Conservation (phyloP, 768 basidiomycete species). For the Boletus edulis region DNA sequence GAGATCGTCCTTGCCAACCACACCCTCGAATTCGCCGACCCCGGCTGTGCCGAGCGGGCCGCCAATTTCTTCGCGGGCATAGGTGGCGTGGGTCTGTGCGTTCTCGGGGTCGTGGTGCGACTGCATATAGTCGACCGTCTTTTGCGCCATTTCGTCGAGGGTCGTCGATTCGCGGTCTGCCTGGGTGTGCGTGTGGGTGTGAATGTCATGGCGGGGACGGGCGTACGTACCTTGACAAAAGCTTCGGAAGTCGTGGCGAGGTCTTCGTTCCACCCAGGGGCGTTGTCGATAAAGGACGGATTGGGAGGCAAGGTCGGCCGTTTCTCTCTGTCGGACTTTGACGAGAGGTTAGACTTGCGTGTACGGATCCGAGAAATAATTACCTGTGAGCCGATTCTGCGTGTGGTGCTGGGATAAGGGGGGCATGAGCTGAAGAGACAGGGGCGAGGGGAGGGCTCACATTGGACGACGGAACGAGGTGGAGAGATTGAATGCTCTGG, state of each 20-base stretch:
- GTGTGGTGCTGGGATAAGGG: conserved; percentile 44
- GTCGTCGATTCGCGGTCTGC: conserved; percentile 23
- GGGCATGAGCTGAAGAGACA: conserved; percentile 3
- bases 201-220: background rate
- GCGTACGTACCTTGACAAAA: conserved; percentile 48
- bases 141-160: conserved; percentile 19
- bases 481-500: background rate
- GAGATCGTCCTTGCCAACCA: conserved; percentile 29
- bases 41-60: conserved; percentile 28
- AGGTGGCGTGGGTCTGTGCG: conserved; percentile 24
- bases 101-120: conserved; percentile 15
- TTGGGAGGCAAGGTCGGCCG: conserved; percentile 42
- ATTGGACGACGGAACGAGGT: background rate
- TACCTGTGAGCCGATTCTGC: conserved; percentile 58
- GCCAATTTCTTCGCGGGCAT: conserved; percentile 26
- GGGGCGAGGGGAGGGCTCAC: background rate
- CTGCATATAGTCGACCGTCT: conserved; percentile 20
- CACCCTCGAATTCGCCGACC: conserved; percentile 31
- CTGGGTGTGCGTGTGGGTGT: conserved; percentile 2
- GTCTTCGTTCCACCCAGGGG: conserved; percentile 72
- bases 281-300: conserved; percentile 47
- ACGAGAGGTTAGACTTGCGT: background rate
- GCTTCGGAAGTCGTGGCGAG: conserved; percentile 68
- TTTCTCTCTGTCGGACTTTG: conserved; percentile 52
- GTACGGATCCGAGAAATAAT: background rate